Conservation (phyloP, 805 yeast genomes). For the Candida montana region DNA sequence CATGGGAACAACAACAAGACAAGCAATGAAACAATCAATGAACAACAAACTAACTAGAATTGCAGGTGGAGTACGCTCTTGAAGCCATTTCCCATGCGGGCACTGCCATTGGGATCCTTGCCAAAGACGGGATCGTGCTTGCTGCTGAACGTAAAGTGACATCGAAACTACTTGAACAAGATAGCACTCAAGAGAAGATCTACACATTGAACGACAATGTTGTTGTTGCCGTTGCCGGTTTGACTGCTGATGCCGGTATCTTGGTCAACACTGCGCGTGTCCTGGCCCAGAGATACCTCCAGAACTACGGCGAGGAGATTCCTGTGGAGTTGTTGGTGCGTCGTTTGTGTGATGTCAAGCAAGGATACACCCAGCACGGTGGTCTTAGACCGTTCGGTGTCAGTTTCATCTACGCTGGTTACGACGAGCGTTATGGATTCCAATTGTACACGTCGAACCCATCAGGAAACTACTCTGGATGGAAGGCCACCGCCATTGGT, state of each 20-base stretch:
- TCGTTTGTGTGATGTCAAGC: conserved; percentile 87
- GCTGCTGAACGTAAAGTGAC: conserved; percentile 98
- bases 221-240: conserved; percentile 95
- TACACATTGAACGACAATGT: conserved; percentile 70
- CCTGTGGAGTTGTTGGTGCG: conserved; percentile 92
- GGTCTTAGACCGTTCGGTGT: conserved; percentile 99
- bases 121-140: conserved; percentile 83
- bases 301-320: conserved; percentile 84
- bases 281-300: conserved; percentile 76
- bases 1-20: no score
- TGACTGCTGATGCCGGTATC: conserved; percentile 94
- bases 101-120: conserved; percentile 90
- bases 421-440: conserved; percentile 82
- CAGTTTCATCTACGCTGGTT: conserved; percentile 92
- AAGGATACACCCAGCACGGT: conserved; percentile 98
- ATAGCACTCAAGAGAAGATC: conserved; percentile 87
- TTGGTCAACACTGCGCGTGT: conserved; percentile 83
- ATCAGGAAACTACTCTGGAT: conserved; percentile 94
- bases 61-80: conserved; percentile 84
- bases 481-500: conserved; percentile 98
- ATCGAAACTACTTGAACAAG: conserved; percentile 87
- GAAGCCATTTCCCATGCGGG: conserved; percentile 98
- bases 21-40: no score
- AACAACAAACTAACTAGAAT: conserved; percentile 1
- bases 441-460: conserved; percentile 95